Evolutionary conservation across 108 stramenopile genomes (phyloP).

Genomic region (Schizochytrium sp.): DNA sequence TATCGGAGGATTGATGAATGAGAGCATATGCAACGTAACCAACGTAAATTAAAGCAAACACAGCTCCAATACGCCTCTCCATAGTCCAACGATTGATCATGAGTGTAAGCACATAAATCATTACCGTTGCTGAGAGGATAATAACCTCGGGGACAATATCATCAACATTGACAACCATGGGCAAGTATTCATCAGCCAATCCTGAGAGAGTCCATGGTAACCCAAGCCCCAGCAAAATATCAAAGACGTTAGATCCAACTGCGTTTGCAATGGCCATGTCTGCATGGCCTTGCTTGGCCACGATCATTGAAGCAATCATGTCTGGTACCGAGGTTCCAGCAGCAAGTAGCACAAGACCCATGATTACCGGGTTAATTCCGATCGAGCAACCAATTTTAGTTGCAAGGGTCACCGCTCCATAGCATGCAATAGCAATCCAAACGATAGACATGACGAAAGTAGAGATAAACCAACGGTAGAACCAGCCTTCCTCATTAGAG

Average conservation of each 20-base stretch:
- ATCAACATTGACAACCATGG: not conserved
- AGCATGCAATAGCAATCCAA: conserved; percentile 63
- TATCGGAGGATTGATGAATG: not conserved
- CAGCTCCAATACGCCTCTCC: conserved; percentile 2
- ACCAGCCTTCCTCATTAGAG: not conserved
- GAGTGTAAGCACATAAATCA: not conserved
- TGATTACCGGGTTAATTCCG: conserved; percentile 56
- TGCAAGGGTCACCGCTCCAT: conserved; percentile 59
- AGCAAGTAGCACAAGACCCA: conserved; percentile 63
- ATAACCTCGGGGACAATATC: not conserved
- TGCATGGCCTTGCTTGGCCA: conserved; percentile 63
- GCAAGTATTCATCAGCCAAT: not conserved
- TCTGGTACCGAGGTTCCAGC: conserved; percentile 65
- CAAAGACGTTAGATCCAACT: conserved; percentile 68
- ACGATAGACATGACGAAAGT: conserved; percentile 62
- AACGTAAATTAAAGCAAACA: conserved; percentile 14
- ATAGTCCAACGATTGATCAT: not conserved
- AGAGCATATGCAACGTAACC: not conserved
- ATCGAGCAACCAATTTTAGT: conserved; percentile 48
- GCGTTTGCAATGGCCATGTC: conserved; percentile 67
- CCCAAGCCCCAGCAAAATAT: conserved; percentile 65
- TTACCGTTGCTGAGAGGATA: not conserved
- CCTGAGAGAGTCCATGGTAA: conserved; percentile 63
- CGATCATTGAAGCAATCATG: conserved; percentile 63
- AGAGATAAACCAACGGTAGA: not conserved